Base-by-base conservation (phyloP, 148 eudicot genomes). In the Chenopodium album region DNA sequence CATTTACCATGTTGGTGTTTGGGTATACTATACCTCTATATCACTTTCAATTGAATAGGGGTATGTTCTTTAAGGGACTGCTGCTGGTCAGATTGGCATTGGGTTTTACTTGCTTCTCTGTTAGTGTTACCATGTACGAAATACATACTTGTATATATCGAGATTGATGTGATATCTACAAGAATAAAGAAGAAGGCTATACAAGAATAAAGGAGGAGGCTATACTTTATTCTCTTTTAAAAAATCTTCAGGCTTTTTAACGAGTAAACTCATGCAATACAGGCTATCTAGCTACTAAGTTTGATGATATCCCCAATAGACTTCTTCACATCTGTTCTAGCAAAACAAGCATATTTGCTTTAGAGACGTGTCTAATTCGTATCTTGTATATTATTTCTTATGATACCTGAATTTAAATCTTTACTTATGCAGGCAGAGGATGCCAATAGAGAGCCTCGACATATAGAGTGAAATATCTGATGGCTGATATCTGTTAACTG, bases 401-500 rank as follows among this genome's bases (percentile, higher is more conserved):
- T 3, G 17, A 73, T 47, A 3, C 11, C 56, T 20, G 32, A 69
- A 4, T 4, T 56, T 4, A 71, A 17, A 20, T 28, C 20, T 10
- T 19, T 64, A 31, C 20, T 46, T 17, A 29, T 75, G 26, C 78
- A 81, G 78, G 83, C 76, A 41, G 71, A 81, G 67, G 41, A 74
- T n/a, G 26, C 9, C 34, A 26, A 75, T 52, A 46, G 60, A 75
- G 54, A 75, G 29, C 29, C 64, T 50, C 64, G 26, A 65, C 79
- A 52, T 75, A 79, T 81, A 75, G 48, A 81, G 67, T 19, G 64
- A 67, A 80, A 20, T 63, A 47, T 78, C 54, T 75, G 83, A 44
- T 64, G 46, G n/a, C 46, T n/a, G 54, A 23, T 46, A 59, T 46
- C 5, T 23, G 34, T 47, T 34, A 47, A 47, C 26, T 48, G 54